Conservation (phyloP, 306 rosid genomes). For the Quercus agrifolia region DNA sequence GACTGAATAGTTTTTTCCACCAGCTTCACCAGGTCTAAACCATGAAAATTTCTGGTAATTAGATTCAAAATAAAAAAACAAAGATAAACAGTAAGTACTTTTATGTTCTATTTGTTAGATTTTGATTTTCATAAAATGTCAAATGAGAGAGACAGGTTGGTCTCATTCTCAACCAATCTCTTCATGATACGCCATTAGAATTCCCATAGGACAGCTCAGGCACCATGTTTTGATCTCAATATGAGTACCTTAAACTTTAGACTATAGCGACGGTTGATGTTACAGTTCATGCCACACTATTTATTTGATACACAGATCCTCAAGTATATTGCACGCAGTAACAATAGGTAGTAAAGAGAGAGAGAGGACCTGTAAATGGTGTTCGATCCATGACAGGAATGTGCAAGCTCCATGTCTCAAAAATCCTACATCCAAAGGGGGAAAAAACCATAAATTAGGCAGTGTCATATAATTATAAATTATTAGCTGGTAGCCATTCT, state of each 20-base stretch:
- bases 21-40: conserved; percentile 68
- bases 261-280: not conserved
- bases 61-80: not conserved
- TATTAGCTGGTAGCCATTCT: not conserved
- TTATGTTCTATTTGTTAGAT: not conserved
- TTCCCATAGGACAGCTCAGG: not conserved
- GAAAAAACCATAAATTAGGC: conserved; percentile 8
- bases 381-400: conserved; percentile 79
- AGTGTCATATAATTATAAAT: not conserved
- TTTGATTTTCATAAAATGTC: conserved; percentile 3
- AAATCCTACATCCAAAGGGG: conserved; percentile 51
- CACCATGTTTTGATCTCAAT: not conserved
- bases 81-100: not conserved
- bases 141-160: not conserved
- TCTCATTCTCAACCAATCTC: conserved; percentile 13
- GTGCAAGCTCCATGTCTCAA: conserved; percentile 88
- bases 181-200: not conserved
- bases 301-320: not conserved
- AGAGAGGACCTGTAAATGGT: conserved; percentile 52
- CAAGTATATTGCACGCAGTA: not conserved
- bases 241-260: conserved; percentile 1
- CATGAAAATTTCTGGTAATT: conserved; percentile 2
- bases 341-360: not conserved
- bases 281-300: not conserved
- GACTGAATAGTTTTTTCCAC: conserved; percentile 57